These are phyloP conservation scores for Candida sanyaensis DNA, from an alignment of 1,139 yeast species.

Conservation along the genomic window DNA sequence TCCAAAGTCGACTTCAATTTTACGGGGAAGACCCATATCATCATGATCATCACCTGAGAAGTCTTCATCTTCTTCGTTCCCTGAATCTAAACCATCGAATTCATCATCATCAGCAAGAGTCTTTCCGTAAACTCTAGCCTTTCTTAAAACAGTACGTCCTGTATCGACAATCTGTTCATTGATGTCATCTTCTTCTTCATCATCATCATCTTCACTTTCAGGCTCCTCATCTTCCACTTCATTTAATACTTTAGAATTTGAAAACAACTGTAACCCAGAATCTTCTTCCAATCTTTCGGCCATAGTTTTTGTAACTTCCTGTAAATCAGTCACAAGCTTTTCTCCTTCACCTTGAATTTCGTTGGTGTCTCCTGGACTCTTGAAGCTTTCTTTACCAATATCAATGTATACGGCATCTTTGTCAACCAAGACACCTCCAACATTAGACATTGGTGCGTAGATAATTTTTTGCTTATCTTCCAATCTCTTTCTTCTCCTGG, in stretches of 20 bases:
- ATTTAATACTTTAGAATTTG: slow-evolving; percentile 55
- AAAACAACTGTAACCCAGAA: slow-evolving; percentile 74
- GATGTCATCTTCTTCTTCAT: slow-evolving; percentile 34
- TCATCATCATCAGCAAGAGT: slow-evolving; percentile 52
- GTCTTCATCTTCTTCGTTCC: slow-evolving; percentile 35
- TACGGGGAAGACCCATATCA: slow-evolving; percentile 27
- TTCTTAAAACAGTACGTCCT: slow-evolving; percentile 64
- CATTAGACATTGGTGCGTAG: slow-evolving; percentile 99
- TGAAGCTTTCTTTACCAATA: slow-evolving; percentile 68
- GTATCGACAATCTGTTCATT: slow-evolving; percentile 26
- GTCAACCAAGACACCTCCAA: slow-evolving; percentile 95
- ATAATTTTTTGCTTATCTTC: slow-evolving; percentile 94
- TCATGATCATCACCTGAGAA: slow-evolving; percentile 32
- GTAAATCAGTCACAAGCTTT: slow-evolving; percentile 77
- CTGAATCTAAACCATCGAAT: slow-evolving; percentile 38
- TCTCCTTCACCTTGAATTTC: slow-evolving; percentile 78
- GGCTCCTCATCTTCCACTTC: slow-evolving; percentile 38
- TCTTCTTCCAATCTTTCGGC: slow-evolving; percentile 63
- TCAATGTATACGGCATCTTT: slow-evolving; percentile 96
- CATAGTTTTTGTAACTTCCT: slow-evolving; percentile 63
- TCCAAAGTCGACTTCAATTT: slow-evolving; percentile 55
- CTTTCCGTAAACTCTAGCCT: slow-evolving; percentile 60
- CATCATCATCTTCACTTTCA: slow-evolving; percentile 32
- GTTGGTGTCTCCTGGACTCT: slow-evolving; percentile 40
- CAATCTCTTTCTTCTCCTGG: slow-evolving; percentile 80